Evolutionary conservation across 2,329 filamentous ascomycete genomes (phyloP).

Genomic region (Colletotrichum limetticola): DNA sequence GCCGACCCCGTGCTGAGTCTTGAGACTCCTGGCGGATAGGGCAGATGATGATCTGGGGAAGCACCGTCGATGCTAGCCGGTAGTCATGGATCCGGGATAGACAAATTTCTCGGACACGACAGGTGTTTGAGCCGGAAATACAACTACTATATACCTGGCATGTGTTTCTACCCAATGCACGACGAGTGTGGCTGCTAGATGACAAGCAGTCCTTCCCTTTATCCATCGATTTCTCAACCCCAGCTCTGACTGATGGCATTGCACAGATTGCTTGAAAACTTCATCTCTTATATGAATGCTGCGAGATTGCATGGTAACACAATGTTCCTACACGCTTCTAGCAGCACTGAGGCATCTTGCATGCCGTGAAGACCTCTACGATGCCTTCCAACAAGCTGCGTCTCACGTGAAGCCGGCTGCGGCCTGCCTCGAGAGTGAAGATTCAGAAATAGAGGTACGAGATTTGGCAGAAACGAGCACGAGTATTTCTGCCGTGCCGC

Average conservation of each 20-base stretch:
- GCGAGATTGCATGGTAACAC: neutral
- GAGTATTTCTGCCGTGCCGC: neutral
- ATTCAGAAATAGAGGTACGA: neutral
- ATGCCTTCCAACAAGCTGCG: neutral
- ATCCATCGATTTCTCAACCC: neutral
- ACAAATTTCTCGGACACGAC: neutral
- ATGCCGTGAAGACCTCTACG: neutral
- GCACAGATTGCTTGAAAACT: neutral
- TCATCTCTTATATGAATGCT: neutral
- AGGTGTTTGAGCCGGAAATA: slow-evolving; percentile 16
- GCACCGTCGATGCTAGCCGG: neutral
- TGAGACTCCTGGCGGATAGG: slow-evolving; percentile 10
- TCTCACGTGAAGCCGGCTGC: neutral
- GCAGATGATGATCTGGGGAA: slow-evolving; percentile 2
- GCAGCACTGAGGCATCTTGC: neutral
- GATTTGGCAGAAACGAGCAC: neutral
- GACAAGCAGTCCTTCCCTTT: neutral
- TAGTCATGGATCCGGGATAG: slow-evolving; percentile 23
- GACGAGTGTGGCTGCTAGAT: neutral
- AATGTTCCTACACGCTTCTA: neutral
- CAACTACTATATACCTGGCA: neutral
- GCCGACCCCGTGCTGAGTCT: neutral
- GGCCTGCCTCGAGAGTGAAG: neutral
- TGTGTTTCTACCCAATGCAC: neutral
- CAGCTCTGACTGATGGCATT: neutral